A percentile compares a stretch with the other conserved stretches of the same genome.
phyloP scores from a whole-genome alignment of 306 rosid species.

The Cicer arietinum region DNA sequence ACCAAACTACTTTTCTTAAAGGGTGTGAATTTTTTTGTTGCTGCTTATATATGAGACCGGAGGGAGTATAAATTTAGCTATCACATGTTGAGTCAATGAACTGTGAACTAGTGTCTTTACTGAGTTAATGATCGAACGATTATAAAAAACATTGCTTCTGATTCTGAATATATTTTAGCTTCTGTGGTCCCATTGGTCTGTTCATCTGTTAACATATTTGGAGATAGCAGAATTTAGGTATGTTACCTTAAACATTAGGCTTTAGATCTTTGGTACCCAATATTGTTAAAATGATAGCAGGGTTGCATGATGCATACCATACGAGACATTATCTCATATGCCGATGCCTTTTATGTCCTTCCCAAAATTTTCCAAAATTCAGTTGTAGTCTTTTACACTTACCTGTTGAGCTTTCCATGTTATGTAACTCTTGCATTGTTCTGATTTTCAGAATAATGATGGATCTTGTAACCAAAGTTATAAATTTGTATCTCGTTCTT shows the following conservation, averaged over 20 bases:
- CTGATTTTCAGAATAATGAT: conserved; percentile 34
- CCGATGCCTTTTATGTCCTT: neutral
- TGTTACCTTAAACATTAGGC: conserved; percentile 14
- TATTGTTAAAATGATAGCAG: neutral
- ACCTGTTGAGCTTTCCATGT: conserved; percentile 3
- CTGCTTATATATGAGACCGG: too few relatives aligned
- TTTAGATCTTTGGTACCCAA: neutral
- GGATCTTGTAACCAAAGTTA: conserved; percentile 20
- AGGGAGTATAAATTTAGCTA: neutral
- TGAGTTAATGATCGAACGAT: neutral
- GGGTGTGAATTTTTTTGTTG: too few relatives aligned
- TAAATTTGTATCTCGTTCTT: conserved; percentile 21
- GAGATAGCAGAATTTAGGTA: neutral
- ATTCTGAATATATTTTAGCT: conserved; percentile 4
- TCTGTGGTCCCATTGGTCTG: neutral
- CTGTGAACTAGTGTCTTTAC: neutral
- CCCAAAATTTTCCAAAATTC: conserved; percentile 1
- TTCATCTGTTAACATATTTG: neutral
- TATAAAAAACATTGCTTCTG: neutral
- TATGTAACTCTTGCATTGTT: conserved; percentile 28
- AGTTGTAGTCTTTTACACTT: neutral
- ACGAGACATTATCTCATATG: conserved; percentile 11
- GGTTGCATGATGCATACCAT: conserved; percentile 24
- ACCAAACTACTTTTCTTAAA: too few relatives aligned
- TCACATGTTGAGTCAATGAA: neutral